Percentiles rank a stretch among this genome's conserved stretches.
Evolutionary conservation across 2,329 filamentous ascomycete species (phyloP).

Genomic region (Pseudogymnoascus sp.): DNA sequence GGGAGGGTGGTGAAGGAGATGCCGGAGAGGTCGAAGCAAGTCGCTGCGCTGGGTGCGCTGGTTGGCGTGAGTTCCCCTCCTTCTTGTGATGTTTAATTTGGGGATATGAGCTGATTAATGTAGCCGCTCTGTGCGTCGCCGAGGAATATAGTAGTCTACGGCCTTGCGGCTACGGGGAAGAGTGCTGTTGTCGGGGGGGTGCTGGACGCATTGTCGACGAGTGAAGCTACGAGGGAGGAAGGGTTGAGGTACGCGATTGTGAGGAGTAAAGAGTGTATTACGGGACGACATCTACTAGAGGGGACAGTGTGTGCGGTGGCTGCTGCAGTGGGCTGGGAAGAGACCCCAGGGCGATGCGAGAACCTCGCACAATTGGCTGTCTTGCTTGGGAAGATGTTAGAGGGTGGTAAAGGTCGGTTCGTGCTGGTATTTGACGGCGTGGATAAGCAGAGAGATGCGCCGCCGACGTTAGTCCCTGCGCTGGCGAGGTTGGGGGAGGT

Average conservation of each 20-base stretch:
- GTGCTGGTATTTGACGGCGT: slow-evolving; percentile 82
- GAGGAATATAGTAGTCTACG: slow-evolving; percentile 66
- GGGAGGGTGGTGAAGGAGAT: neutral
- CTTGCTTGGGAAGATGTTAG: slow-evolving; percentile 58
- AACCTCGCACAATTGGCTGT: slow-evolving; percentile 68
- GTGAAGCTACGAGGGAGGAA: slow-evolving; percentile 37
- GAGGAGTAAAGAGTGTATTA: slow-evolving; percentile 68
- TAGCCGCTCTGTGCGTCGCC: slow-evolving; percentile 9
- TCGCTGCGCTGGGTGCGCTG: neutral
- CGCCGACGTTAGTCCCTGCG: slow-evolving; percentile 69
- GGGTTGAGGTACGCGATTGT: slow-evolving; percentile 50
- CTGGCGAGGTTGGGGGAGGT: slow-evolving; percentile 74
- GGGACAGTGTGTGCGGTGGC: slow-evolving; percentile 53
- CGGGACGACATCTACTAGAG: slow-evolving; percentile 68
- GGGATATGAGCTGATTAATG: neutral
- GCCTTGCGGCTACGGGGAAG: slow-evolving; percentile 81
- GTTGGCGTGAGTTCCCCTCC: neutral
- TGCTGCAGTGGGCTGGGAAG: slow-evolving; percentile 40
- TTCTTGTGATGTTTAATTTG: neutral
- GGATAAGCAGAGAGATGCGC: slow-evolving; percentile 73
- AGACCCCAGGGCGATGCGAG: slow-evolving; percentile 59
- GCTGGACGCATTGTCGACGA: slow-evolving; percentile 38
- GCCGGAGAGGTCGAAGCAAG: neutral
- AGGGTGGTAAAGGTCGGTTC: slow-evolving; percentile 45
- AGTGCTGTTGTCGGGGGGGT: slow-evolving; percentile 58